A percentile compares a stretch with the other conserved stretches of the same genome.
phyloP scores from a whole-genome alignment of 2,329 filamentous ascomycete genomes.

The Scedosporium minutisporum region DNA sequence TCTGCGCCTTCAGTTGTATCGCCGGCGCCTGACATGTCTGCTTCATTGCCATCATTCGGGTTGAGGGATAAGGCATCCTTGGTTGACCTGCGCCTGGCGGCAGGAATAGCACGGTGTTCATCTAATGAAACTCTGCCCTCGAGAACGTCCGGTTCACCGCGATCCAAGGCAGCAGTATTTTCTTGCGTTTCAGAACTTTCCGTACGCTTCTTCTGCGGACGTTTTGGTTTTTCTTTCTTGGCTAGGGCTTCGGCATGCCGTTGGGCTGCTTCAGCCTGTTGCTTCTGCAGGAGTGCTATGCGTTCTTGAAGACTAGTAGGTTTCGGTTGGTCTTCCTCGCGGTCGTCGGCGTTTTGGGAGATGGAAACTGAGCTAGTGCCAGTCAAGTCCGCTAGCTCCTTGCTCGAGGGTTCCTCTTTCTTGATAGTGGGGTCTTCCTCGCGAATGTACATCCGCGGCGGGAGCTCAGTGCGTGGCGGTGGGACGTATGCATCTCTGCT shows the following conservation, averaged over 20 bases:
- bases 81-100: conserved; percentile 39
- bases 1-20: conserved; percentile 54
- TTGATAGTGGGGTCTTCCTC: conserved; percentile 75
- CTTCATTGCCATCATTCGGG: conserved; percentile 50
- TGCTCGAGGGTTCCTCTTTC: conserved; percentile 55
- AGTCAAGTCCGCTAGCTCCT: conserved; percentile 59
- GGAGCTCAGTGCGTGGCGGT: conserved; percentile 53
- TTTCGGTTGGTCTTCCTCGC: conserved; percentile 74
- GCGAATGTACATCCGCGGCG: conserved; percentile 69
- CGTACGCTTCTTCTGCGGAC: conserved; percentile 56
- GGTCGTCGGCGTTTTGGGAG: conserved; percentile 41
- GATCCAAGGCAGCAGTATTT: conserved; percentile 26
- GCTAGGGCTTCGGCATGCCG: conserved; percentile 67
- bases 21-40: conserved; percentile 54
- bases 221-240: conserved; percentile 84
- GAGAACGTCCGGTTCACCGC: conserved; percentile 37
- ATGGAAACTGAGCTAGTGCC: conserved; percentile 40
- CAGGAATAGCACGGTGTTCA: conserved; percentile 27
- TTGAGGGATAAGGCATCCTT: conserved; percentile 32
- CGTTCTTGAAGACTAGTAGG: conserved; percentile 89
- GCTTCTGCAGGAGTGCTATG: conserved; percentile 86
- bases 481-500: conserved; percentile 87
- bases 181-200: conserved; percentile 35
- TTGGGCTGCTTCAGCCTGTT: conserved; percentile 82
- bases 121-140: conserved; percentile 42